phyloP scores from a whole-genome alignment of 208 protist genomes.

The Sergeia podlipaevii region DNA sequence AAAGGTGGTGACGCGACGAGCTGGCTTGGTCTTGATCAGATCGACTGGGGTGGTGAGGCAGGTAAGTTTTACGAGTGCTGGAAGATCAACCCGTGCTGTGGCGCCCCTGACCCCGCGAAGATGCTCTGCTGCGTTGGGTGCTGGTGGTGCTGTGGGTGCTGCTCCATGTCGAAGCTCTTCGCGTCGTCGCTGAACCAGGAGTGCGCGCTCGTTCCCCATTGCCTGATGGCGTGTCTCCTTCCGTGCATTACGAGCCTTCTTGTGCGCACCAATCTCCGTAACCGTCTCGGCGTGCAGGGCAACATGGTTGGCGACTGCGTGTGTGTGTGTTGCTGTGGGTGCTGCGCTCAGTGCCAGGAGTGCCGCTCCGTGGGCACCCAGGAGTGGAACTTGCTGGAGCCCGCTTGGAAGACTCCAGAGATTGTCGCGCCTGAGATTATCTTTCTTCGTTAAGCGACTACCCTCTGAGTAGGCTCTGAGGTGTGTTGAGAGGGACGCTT shows the following conservation, averaged over 20 bases:
- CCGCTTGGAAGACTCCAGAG: constrained; percentile 15
- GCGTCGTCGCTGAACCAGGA: constrained; percentile 44
- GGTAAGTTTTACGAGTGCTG: constrained; percentile 61
- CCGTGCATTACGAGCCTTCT: constrained; percentile 28
- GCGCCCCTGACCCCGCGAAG: constrained; percentile 31
- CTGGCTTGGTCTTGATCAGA: constrained; percentile 46
- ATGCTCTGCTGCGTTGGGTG: constrained; percentile 36
- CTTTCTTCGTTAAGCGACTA: too few relatives aligned
- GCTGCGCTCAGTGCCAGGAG: constrained; percentile 54
- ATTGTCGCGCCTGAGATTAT: constrained; percentile 20
- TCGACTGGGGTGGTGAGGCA: constrained; percentile 42
- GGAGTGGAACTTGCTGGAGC: constrained; percentile 43
- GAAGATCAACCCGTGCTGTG: constrained; percentile 59
- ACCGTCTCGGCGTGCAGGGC: constrained; percentile 32
- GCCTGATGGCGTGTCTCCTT: constrained; percentile 31
- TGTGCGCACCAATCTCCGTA: constrained; percentile 55
- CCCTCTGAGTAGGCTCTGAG: too few relatives aligned
- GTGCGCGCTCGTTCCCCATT: constrained; percentile 51
- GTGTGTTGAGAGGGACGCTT: too few relatives aligned
- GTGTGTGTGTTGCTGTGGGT: constrained; percentile 50
- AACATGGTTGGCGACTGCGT: constrained; percentile 65
- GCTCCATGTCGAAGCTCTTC: constrained; percentile 48
- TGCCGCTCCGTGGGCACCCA: constrained; percentile 27
- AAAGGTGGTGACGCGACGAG: constrained; percentile 7
- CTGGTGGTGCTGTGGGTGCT: constrained; percentile 41